phyloP scores from a whole-genome alignment of 1,139 yeast species.

The Diutina scorzettiae region DNA sequence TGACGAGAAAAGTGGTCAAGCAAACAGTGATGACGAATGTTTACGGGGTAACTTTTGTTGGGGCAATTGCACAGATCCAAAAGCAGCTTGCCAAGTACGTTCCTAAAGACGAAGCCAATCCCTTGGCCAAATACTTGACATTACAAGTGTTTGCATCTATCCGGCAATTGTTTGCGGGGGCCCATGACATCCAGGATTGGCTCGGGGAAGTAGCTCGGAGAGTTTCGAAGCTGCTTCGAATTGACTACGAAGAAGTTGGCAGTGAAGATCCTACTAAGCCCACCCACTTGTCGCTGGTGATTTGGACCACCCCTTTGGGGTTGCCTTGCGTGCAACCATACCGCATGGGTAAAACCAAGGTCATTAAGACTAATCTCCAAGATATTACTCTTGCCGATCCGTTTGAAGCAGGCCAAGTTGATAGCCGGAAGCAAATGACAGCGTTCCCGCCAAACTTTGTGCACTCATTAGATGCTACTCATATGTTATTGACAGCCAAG shows the following conservation, averaged over 20 bases:
- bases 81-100: conserved; percentile 43
- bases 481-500: conserved; percentile 83
- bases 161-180: conserved; percentile 79
- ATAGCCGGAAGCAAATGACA: conserved; percentile 76
- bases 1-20: conserved; percentile 81
- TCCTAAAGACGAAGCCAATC: conserved; percentile 27
- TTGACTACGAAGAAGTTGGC: conserved; percentile 34
- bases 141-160: conserved; percentile 72
- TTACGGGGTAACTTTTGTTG: conserved; percentile 92
- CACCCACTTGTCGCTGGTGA: conserved; percentile 72
- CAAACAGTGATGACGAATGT: conserved; percentile 99
- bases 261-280: conserved; percentile 27
- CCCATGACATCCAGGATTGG: conserved; percentile 96
- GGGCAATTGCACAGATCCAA: conserved; percentile 81
- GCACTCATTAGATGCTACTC: conserved; percentile 94
- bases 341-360: conserved; percentile 51
- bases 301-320: conserved; percentile 96
- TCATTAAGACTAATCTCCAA: conserved; percentile 70
- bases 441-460: conserved; percentile 96
- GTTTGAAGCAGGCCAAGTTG: conserved; percentile 68
- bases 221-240: conserved; percentile 66
- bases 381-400: conserved; percentile 78
- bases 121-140: conserved; percentile 60
- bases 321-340: conserved; percentile 95
- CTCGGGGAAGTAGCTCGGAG: conserved; percentile 74